phyloP scores from a whole-genome alignment of 2,329 filamentous ascomycete species.

The Claviceps sp. region DNA sequence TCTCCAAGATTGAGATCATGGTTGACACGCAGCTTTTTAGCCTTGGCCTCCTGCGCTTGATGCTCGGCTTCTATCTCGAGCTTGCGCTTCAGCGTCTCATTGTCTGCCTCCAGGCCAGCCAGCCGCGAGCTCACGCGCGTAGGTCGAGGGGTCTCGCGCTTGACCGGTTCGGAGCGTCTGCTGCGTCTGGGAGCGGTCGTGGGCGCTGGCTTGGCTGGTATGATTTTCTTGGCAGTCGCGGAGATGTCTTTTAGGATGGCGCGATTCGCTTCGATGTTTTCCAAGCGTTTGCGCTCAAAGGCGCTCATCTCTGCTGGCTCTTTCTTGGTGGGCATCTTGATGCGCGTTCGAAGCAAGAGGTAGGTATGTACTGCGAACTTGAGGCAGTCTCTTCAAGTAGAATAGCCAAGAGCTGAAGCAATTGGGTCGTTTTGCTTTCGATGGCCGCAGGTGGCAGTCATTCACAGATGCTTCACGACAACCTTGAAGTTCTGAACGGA shows the following conservation, averaged over 20 bases:
- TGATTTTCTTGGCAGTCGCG: constrained; percentile 53
- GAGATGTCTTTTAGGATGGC: constrained; percentile 67
- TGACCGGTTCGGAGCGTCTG: constrained; percentile 26
- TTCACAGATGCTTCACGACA: background rate
- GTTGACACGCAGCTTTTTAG: constrained; percentile 43
- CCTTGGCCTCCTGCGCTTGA: constrained; percentile 27
- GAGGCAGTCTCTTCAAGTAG: background rate
- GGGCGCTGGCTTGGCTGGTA: constrained; percentile 41
- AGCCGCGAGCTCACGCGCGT: constrained; percentile 46
- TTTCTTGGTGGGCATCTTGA: constrained; percentile 31
- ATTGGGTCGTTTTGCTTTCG: background rate
- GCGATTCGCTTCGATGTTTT: constrained; percentile 79
- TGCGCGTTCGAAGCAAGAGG: background rate
- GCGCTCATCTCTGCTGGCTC: constrained; percentile 50
- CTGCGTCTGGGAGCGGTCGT: constrained; percentile 26
- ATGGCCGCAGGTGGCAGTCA: background rate
- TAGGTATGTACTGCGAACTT: too few relatives aligned
- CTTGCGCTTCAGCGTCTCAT: constrained; percentile 34
- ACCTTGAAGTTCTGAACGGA: background rate
- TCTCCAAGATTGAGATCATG: constrained; percentile 59
- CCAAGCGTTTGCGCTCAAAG: constrained; percentile 72
- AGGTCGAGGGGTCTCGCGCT: constrained; percentile 32
- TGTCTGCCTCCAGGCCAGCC: constrained; percentile 38
- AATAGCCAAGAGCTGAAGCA: background rate
- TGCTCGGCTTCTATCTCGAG: constrained; percentile 34